phyloP scores from a whole-genome alignment of 495 filamentous ascomycete genomes.

The Penicillium verhagenii region DNA sequence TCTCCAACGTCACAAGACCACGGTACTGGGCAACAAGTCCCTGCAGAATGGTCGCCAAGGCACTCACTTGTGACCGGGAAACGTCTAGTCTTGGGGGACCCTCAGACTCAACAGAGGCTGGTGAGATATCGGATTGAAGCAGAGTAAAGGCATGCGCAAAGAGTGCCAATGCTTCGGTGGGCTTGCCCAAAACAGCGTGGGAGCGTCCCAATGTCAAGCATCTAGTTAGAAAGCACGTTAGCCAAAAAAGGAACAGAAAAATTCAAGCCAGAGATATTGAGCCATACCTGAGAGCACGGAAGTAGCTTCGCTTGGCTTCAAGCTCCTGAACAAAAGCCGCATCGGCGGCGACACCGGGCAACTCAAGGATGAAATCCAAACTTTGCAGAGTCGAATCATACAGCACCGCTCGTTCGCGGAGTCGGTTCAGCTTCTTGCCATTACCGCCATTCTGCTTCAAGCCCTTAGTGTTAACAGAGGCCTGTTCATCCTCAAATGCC shows the following conservation, averaged over 20 bases:
- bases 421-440: slow-evolving; percentile 67
- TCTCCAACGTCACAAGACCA: slow-evolving; percentile 77
- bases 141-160: slow-evolving; percentile 66
- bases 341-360: slow-evolving; percentile 91
- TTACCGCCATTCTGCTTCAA: slow-evolving; percentile 61
- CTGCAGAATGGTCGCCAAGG: slow-evolving; percentile 59
- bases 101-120: slow-evolving; percentile 30
- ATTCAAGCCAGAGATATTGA: background rate
- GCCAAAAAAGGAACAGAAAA: background rate
- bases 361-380: slow-evolving; percentile 82
- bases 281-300: slow-evolving; percentile 78
- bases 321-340: slow-evolving; percentile 71
- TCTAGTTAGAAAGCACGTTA: slow-evolving; percentile 41
- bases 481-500: slow-evolving; percentile 54
- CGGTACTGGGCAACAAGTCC: slow-evolving; percentile 72
- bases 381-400: slow-evolving; percentile 90
- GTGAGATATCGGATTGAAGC: slow-evolving; percentile 32
- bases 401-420: slow-evolving; percentile 87
- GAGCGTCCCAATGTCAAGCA: slow-evolving; percentile 85
- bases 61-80: slow-evolving; percentile 50
- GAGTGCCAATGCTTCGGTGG: slow-evolving; percentile 83
- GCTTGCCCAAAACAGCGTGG: slow-evolving; percentile 68
- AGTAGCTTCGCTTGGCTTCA: slow-evolving; percentile 75
- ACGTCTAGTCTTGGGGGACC: slow-evolving; percentile 59
- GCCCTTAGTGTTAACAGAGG: slow-evolving; percentile 43